Conservation (phyloP, 441 rosid genomes). For the Hura crepitans region DNA sequence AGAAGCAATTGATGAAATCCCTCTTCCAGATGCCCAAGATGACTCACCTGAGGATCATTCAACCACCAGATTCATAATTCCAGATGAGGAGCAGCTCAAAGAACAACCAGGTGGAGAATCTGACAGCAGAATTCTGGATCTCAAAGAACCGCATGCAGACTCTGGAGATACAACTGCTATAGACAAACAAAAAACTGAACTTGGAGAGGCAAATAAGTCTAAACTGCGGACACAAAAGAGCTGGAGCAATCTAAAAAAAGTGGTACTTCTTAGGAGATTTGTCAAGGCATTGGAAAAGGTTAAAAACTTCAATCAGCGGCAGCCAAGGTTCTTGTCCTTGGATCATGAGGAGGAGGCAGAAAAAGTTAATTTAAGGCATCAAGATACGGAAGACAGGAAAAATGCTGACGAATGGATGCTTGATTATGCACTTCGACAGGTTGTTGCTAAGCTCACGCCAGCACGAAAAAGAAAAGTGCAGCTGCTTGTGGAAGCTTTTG, state of each 20-base stretch:
- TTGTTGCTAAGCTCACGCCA: conserved; percentile 71
- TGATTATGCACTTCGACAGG: conserved; percentile 72
- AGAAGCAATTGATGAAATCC: conserved; percentile 84
- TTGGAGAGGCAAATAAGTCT: conserved; percentile 24
- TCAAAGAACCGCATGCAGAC: conserved; percentile 19
- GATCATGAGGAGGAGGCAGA: conserved; percentile 47
- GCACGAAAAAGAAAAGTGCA: conserved; percentile 70
- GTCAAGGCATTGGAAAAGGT: conserved; percentile 73
- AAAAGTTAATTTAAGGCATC: conserved; percentile 64
- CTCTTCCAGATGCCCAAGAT: conserved; percentile 52
- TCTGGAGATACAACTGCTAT: conserved; percentile 2
- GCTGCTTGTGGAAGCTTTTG: conserved; percentile 84
- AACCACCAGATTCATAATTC: conserved; percentile 18
- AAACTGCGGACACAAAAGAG: conserved; percentile 37
- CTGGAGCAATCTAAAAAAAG: conserved; percentile 77
- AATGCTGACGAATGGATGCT: conserved; percentile 87
- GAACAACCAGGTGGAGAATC: conserved; percentile 31
- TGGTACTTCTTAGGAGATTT: conserved; percentile 65
- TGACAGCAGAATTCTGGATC: conserved; percentile 12
- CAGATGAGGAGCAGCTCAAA: conserved; percentile 23
- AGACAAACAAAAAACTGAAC: conserved; percentile 25
- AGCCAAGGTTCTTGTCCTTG: conserved; percentile 47
- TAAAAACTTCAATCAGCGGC: conserved; percentile 45
- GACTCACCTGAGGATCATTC: conserved; percentile 32
- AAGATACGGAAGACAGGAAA: conserved; percentile 50